These are phyloP conservation scores for Kwoniella shandongensis DNA, from an alignment of 768 basidiomycete genomes.

Conservation along the genomic window DNA sequence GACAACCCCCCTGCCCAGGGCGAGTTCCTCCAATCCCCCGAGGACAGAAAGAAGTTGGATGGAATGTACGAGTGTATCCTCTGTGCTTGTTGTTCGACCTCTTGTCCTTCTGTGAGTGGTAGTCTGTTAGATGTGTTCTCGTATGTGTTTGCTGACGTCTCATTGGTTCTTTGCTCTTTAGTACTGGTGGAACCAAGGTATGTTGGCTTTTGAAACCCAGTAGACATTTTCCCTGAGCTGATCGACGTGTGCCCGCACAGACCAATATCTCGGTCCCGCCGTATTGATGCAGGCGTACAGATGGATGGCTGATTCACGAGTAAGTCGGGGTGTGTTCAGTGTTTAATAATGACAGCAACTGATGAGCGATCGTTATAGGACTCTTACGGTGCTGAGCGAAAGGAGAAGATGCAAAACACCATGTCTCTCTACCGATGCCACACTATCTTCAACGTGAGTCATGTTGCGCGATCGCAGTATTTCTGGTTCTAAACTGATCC, in stretches of 20 bases:
- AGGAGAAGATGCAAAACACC: constrained; percentile 91
- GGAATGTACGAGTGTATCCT: constrained; percentile 95
- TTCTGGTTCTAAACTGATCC: no score
- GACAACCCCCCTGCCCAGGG: constrained; percentile 77
- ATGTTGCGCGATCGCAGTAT: constrained; percentile 46
- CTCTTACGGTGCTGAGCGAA: constrained; percentile 71
- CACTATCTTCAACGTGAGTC: constrained; percentile 87
- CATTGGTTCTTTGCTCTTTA: constrained; percentile 6
- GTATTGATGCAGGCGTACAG: constrained; percentile 95
- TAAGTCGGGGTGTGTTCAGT: constrained; percentile 55
- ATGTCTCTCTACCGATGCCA: constrained; percentile 97
- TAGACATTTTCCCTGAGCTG: constrained; percentile 5
- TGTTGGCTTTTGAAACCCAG: background rate
- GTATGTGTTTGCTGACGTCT: constrained; percentile 1
- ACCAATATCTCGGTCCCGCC: constrained; percentile 95
- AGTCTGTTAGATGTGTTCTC: no score
- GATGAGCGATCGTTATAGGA: constrained; percentile 59
- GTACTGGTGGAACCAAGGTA: constrained; percentile 97
- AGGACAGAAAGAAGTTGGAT: constrained; percentile 91
- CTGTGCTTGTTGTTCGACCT: constrained; percentile 86
- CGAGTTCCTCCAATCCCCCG: constrained; percentile 85
- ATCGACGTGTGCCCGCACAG: constrained; percentile 3
- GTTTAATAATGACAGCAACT: background rate
- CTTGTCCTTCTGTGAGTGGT: constrained; percentile 71
- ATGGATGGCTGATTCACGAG: constrained; percentile 96